Percentiles rank a stretch among this genome's conserved stretches.
These are phyloP conservation scores for Symbiodinium pilosum DNA, from an alignment of 73 alveolate species.

Conservation along the genomic window DNA sequence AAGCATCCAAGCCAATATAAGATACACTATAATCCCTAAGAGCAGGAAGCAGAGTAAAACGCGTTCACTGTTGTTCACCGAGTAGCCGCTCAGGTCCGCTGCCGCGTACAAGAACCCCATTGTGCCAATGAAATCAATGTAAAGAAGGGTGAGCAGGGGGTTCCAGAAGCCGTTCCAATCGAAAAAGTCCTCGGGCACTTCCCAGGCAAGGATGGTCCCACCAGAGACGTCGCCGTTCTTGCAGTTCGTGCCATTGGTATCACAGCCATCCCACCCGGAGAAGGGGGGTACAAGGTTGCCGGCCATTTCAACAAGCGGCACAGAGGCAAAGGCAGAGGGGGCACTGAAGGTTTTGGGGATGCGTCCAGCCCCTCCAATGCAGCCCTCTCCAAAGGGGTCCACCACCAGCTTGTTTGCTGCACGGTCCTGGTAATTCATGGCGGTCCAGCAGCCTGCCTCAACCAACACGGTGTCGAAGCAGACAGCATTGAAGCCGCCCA, in stretches of 20 bases:
- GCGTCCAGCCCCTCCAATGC: constrained; percentile 7
- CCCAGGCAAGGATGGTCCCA: too few species aligned
- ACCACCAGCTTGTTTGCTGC: not conserved
- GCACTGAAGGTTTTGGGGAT: constrained; percentile 13
- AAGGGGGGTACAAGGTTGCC: too few species aligned
- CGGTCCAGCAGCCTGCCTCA: constrained; percentile 18
- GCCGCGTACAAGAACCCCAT: not conserved
- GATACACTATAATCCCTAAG: too few species aligned
- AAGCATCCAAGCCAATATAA: too few species aligned
- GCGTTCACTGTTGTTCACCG: too few species aligned
- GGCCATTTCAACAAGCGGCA: not conserved
- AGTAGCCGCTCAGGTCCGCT: not conserved
- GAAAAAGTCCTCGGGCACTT: not conserved
- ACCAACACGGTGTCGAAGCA: constrained; percentile 1
- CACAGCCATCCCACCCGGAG: not conserved
- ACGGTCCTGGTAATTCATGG: not conserved
- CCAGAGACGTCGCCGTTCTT: too few species aligned
- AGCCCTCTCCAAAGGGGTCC: constrained; percentile 6
- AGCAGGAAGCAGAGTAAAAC: too few species aligned
- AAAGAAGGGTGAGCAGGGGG: not conserved
- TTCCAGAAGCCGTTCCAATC: not conserved
- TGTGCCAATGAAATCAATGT: not conserved
- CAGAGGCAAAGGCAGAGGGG: not conserved
- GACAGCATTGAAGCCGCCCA: constrained; percentile 24
- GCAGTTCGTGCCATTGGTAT: too few species aligned